These are phyloP conservation scores for Flagelloscypha sp. DNA, from an alignment of 768 basidiomycete species.

Conservation along the genomic window DNA sequence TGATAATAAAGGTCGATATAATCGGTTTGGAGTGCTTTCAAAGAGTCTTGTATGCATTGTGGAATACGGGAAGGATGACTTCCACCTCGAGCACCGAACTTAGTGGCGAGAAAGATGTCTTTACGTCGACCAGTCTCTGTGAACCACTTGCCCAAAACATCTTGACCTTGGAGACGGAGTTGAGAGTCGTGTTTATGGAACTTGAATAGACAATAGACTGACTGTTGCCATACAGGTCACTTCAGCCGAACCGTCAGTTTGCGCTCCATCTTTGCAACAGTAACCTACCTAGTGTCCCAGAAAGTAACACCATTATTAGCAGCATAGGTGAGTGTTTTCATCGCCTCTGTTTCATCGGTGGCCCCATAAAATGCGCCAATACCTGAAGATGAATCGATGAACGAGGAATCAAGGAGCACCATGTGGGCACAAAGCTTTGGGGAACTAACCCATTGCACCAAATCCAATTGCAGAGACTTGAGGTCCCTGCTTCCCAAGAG, in stretches of 20 bases:
- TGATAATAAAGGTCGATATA: constrained; percentile 26
- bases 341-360: constrained; percentile 12
- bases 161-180: constrained; percentile 24
- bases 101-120: constrained; percentile 41
- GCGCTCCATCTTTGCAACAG: too few species aligned
- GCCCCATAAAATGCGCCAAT: constrained; percentile 18
- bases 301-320: constrained; percentile 15
- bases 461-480: constrained; percentile 20
- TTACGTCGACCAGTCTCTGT: constrained; percentile 19
- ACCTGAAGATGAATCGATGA: too few species aligned
- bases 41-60: constrained; percentile 20
- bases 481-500: constrained; percentile 19
- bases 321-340: constrained; percentile 15
- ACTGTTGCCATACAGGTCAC: too few species aligned
- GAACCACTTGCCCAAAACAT: constrained; percentile 34
- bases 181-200: too few species aligned
- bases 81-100: constrained; percentile 27
- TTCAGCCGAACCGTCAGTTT: too few species aligned
- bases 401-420: too few species aligned
- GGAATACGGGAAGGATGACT: constrained; percentile 26
- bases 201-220: too few species aligned
- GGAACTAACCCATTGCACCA: constrained; percentile 20
- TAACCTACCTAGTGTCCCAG: too few species aligned
- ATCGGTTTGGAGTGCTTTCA: constrained; percentile 20
- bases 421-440: too few species aligned